These are phyloP conservation scores for Medicago lupulina DNA, from an alignment of 306 rosid species.

Conservation along the genomic window DNA sequence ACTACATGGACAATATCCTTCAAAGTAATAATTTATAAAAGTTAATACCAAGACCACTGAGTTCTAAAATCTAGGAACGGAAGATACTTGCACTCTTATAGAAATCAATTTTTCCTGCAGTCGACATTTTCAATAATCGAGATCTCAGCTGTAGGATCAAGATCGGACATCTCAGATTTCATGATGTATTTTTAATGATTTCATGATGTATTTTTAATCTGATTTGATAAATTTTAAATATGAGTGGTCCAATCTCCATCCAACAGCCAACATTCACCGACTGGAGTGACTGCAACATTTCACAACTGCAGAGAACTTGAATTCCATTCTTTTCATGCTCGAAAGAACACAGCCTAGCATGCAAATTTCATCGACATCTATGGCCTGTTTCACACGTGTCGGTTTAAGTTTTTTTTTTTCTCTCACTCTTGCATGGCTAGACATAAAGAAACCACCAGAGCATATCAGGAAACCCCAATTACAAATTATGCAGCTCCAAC, in stretches of 20 bases:
- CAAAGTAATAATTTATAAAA: neutral
- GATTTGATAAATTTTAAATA: neutral
- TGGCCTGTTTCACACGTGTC: neutral
- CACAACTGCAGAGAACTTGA: neutral
- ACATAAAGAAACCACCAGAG: neutral
- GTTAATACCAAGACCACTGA: slow-evolving; percentile 12
- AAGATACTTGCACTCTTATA: slow-evolving; percentile 21
- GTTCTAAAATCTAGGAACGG: slow-evolving; percentile 30
- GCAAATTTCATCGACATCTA: neutral
- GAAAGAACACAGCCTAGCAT: slow-evolving; percentile 5
- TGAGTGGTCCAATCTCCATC: slow-evolving; percentile 6
- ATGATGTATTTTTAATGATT: neutral
- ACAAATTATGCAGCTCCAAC: neutral
- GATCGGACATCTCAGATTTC: neutral
- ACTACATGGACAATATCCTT: slow-evolving; percentile 29
- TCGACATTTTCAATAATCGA: neutral
- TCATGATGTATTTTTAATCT: neutral
- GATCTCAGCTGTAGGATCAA: slow-evolving; percentile 8
- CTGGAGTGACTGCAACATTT: neutral
- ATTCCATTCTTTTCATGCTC: slow-evolving; percentile 23
- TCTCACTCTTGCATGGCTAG: neutral
- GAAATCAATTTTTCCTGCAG: neutral
- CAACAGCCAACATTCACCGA: neutral
- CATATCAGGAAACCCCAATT: neutral
- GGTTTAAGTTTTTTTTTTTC: neutral